Evolutionary conservation across 2,329 filamentous ascomycete species (phyloP), one percentile per base, ranked within the genome.

Genomic region (Pseudocercospora fuligena): DNA sequence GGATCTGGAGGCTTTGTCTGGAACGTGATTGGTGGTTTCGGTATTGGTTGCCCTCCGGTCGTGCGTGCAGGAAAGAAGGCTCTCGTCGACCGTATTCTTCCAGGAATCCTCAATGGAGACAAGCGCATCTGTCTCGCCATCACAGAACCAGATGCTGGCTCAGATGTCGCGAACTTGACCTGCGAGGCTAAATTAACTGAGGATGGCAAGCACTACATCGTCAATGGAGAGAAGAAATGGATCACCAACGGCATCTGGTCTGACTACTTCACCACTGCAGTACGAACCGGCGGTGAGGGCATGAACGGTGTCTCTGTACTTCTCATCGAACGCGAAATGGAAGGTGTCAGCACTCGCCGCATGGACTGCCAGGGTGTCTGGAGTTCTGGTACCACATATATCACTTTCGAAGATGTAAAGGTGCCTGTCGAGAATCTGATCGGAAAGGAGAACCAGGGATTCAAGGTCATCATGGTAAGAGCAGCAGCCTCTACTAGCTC

Each of bases 331-430:
- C 90, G 94, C 73, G 86, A 86, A 60, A 82, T 87, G 36, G 92
- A 92, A 67, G 95, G 95, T 73, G 94, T 99, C 63, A 92, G 89
- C 77, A 99, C 95, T 29, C 88, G 95, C 64, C 90, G 91, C 78
- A 99, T 99, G 95, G 94, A 98, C 83, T 98, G 94, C 86, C 94
- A 97, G 82, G 95, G 95, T 81, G 94, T 98, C 33, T 97, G 94
- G 92, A 93, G 91, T 69, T 92, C 89, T 72, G 95, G 95, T 62
- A 98, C 95, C 16, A 97, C 95, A 33, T 99, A 98, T 82, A 90
- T 99, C 78, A 97, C 94, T 51, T 98, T 98, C 73, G 95, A 99
- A 81, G 95, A 99, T 78, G 95, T 98, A 81, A 98, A 98, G 85
- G 95, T 99, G 0, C 95, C 95, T 1, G 95, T 98, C n/a, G 94